These are phyloP conservation scores for Epichloe coenophiala DNA, from an alignment of 2,329 filamentous ascomycete genomes.

Conservation along the genomic window DNA sequence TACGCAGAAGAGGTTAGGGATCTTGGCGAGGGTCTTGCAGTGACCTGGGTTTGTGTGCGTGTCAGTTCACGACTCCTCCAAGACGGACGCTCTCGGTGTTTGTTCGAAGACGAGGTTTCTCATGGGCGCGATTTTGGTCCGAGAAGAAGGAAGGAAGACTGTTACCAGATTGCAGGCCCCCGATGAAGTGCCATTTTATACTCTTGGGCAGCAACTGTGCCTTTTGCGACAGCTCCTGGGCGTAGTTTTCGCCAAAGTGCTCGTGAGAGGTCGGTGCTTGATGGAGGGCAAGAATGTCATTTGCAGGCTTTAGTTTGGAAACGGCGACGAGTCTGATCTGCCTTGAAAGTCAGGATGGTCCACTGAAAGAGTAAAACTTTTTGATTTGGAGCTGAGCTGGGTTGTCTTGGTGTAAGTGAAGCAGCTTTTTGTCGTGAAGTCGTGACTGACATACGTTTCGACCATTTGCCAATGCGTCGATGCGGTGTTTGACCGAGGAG, in stretches of 20 bases:
- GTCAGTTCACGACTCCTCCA: not conserved
- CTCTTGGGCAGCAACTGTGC: slow-evolving; percentile 60
- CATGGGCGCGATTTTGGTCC: too few species aligned
- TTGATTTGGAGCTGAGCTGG: not conserved
- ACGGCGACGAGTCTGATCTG: slow-evolving; percentile 83
- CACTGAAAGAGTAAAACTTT: too few species aligned
- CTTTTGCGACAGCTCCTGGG: slow-evolving; percentile 80
- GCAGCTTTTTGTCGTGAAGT: too few species aligned
- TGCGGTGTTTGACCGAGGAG: slow-evolving; percentile 42
- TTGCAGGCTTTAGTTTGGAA: slow-evolving; percentile 87
- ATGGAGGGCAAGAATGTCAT: slow-evolving; percentile 79
- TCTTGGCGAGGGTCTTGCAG: slow-evolving; percentile 73
- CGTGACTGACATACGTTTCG: slow-evolving; percentile 33
- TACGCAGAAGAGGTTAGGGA: slow-evolving; percentile 83
- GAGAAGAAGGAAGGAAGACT: not conserved
- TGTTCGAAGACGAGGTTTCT: too few species aligned
- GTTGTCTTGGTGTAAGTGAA: not conserved
- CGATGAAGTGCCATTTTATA: slow-evolving; percentile 94
- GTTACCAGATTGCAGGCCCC: slow-evolving; percentile 68
- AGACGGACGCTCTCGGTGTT: too few species aligned
- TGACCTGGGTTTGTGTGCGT: slow-evolving; percentile 46
- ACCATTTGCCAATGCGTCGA: slow-evolving; percentile 38
- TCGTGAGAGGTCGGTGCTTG: slow-evolving; percentile 42
- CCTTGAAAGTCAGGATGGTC: not conserved
- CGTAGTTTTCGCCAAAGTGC: slow-evolving; percentile 96